These are phyloP conservation scores for Coccomyxa sp. DNA, from an alignment of 139 green algal genomes.

Conservation along the genomic window DNA sequence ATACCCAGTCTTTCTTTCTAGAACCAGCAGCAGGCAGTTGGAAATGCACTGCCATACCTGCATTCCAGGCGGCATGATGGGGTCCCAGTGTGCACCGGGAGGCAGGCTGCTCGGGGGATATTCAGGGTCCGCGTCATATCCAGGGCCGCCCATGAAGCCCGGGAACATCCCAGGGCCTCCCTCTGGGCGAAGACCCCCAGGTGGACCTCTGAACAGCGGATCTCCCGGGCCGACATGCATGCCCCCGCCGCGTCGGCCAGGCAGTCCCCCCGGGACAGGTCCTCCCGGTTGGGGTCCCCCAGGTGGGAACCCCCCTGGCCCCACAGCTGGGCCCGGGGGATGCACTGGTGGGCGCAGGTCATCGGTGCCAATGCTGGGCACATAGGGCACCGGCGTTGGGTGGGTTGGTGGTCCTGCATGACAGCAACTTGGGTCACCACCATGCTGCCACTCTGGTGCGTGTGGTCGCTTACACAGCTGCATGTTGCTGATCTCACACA, in stretches of 20 bases:
- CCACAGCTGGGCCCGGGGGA: neutral
- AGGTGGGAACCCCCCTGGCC: no score
- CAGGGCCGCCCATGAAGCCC: no score
- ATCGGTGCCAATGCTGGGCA: neutral
- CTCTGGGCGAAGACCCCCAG: no score
- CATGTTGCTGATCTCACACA: no score
- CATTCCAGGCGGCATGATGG: constrained; percentile 43
- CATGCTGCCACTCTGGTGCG: no score
- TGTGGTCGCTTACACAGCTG: no score
- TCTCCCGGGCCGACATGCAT: constrained; percentile 44
- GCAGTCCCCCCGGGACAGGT: constrained; percentile 6
- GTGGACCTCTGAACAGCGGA: constrained; percentile 33
- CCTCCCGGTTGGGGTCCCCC: neutral
- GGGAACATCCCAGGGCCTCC: no score
- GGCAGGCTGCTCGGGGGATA: constrained; percentile 2
- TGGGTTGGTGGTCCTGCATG: no score
- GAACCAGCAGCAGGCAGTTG: no score
- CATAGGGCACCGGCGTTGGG: neutral
- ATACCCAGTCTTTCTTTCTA: no score
- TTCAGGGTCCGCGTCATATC: neutral
- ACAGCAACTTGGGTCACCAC: no score
- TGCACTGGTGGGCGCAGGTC: neutral
- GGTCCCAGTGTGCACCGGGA: constrained; percentile 37
- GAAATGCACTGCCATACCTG: neutral
- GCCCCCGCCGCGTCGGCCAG: constrained; percentile 20